Evolutionary conservation across 139 green algal species (phyloP), one percentile per base, ranked within the genome.

Genomic region (Haematococcus sp.): DNA sequence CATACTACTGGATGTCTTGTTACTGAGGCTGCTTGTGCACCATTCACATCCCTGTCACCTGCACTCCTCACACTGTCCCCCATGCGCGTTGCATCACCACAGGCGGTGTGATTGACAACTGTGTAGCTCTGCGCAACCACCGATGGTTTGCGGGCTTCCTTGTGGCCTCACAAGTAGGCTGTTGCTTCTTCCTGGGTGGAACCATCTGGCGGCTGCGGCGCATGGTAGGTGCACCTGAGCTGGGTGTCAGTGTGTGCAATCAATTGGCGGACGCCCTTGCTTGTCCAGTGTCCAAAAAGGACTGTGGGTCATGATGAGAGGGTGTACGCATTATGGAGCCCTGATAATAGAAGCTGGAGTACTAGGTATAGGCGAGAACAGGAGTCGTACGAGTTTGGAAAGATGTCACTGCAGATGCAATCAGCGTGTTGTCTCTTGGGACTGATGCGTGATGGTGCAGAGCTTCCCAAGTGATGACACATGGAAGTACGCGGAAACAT

Each of bases 51-150:
- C n/a, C n/a, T n/a, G n/a, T n/a, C n/a, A n/a, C n/a, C n/a, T n/a
- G n/a, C n/a, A n/a, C n/a, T n/a, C n/a, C n/a, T n/a, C n/a, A n/a
- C n/a, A n/a, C n/a, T n/a, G n/a, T n/a, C n/a, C n/a, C n/a, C n/a
- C n/a, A n/a, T n/a, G n/a, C n/a, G n/a, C 23, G 28, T 31, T 16
- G 5, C 20, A 13, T 35, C 7, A 9, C n/a, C 31, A 16, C 60
- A 68, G 84, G 75, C 75, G 81, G 73, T 25, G 83, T 86, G 0
- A 79, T 95, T 33, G 87, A 79, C 34, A 93, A 83, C 64, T 95
- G 89, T 73, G 82, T 95, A 19, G 89, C 82, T 0, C 31, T 44
- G 4, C 66, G 75, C 44, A 95, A 94, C 79, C 88, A 94, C 76
- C 74, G 90, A n/a, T 95, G 90, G n/a, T 68, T 68, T 43, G 31